Evolutionary conservation across 768 basidiomycete species (phyloP), one percentile per base, ranked within the genome.

Genomic region (Pluteus cervinus): DNA sequence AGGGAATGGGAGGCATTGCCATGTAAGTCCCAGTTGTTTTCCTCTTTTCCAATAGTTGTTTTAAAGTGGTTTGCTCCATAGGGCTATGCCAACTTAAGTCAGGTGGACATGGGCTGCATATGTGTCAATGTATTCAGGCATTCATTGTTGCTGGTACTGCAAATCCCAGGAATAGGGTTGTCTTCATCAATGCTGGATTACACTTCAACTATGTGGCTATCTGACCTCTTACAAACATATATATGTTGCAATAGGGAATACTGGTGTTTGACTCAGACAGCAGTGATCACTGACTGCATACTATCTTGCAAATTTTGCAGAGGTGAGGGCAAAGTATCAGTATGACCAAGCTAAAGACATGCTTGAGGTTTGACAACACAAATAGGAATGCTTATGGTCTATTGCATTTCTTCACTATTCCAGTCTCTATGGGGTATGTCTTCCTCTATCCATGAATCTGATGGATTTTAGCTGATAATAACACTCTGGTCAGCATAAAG

Each of bases 231-330:
- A 24, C 18, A 33, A 17, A 23, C 15, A 32, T 21, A 37, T 39
- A 79, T 85, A 89, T 53, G 85, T 86, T 35, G 82, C 77, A 28
- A 86, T 87, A 80, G 86, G 86, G 8, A 86, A 87, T 56, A 76
- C 74, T 3, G 86, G 84, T 17, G 62, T 86, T 77, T 3, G 71
- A 76, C 47, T 85, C 74, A 6, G 86, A 86, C 50, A 73, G 70
- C 47, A 88, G 88, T 47, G 86, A 24, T 81, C 76, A 2, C 86
- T 86, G 0, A 78, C 72, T 29, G 82, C 85, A 2, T n/a, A n/a
- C n/a, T 89, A 88, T 48, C 62, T 79, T 11, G 82, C 79, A 6
- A 89, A 89, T 52, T 85, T 86, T 0, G 69, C 66, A 2, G 74
- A 65, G 7, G 86, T 89, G 54, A 67, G 82, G 29, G 81, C 73